Percentiles rank a stretch among this genome's conserved stretches.
These are phyloP conservation scores for Pichia exigua DNA, from an alignment of 805 yeast genomes.

Conservation along the genomic window DNA sequence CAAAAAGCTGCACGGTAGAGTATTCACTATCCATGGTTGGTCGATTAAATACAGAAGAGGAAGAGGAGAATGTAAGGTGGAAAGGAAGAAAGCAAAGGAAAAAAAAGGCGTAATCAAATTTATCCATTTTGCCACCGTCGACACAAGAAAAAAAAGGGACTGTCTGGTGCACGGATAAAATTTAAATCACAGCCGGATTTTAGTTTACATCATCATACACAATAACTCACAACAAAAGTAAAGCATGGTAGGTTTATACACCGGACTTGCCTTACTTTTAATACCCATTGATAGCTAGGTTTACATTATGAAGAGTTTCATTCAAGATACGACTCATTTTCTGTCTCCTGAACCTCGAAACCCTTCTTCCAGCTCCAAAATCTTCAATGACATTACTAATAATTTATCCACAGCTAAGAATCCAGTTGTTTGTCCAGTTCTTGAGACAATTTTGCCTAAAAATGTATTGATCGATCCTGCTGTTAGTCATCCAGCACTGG, in stretches of 20 bases:
- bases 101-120: not conserved
- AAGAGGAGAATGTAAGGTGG: not conserved
- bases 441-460: not conserved
- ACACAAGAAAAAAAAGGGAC: no score
- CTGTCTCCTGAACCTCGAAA: not conserved
- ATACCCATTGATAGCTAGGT: no score
- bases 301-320: not conserved
- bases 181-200: no score
- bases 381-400: not conserved
- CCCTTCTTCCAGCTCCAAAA: not conserved
- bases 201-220: not conserved
- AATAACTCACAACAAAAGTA: no score
- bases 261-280: not conserved
- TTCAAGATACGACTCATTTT: not conserved
- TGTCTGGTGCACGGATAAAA: not conserved
- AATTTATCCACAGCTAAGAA: not conserved
- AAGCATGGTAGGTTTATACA: no score
- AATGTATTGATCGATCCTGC: not conserved
- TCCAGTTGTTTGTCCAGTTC: not conserved
- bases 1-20: conserved; percentile 32
- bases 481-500: not conserved
- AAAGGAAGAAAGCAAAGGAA: not conserved
- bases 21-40: conserved; percentile 16
- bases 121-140: not conserved
- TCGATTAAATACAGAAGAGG: not conserved